Base-by-base conservation (phyloP, 2,329 filamentous ascomycete genomes). In the Trematosphaeria pertusa region DNA sequence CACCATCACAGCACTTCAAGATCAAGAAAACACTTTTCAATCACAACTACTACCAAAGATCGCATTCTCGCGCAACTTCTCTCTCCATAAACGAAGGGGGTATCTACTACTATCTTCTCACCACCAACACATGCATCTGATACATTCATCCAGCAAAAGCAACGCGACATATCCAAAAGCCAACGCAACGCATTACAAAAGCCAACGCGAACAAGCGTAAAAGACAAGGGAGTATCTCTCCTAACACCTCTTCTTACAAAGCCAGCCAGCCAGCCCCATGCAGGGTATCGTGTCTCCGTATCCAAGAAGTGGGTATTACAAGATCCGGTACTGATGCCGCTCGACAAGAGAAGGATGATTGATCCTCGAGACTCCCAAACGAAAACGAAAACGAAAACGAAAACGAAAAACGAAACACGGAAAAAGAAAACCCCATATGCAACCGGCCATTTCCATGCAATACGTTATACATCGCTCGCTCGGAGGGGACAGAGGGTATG, bases 291-390 rank as follows among this genome's bases (percentile, higher is more conserved):
- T n/a, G n/a, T n/a, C n/a, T n/a, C n/a, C n/a, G n/a, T n/a, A n/a
- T n/a, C n/a, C n/a, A n/a, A n/a, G n/a, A n/a, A n/a, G n/a, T 18
- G 37, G 22, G 37, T 28, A 24, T 26, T 39, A 26, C 19, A 39
- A 39, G 19, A 30, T 44, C 20, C 33, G 30, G 32, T 44, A 44
- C 26, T 33, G 41, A 44, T 44, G 41, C 32, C 15, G 21, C 30
- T 44, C n/a, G 17, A 22, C 30, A 20, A 45, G 36, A 45, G 28
- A 38, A 44, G 22, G 19, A 18, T 9, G 24, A 11, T 20, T 24
- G 15, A 15, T 43, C 40, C 40, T 43, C 40, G 40, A 43, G 40
- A 43, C 32, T 37, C 40, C 40, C 18, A 12, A 21, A 11, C 20
- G 4, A 12, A 37, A 22, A 4, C 18, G 5, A 22, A 37, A 37